phyloP scores from a whole-genome alignment of 352 stramenopile genomes.

The Phytophthora foliorum region DNA sequence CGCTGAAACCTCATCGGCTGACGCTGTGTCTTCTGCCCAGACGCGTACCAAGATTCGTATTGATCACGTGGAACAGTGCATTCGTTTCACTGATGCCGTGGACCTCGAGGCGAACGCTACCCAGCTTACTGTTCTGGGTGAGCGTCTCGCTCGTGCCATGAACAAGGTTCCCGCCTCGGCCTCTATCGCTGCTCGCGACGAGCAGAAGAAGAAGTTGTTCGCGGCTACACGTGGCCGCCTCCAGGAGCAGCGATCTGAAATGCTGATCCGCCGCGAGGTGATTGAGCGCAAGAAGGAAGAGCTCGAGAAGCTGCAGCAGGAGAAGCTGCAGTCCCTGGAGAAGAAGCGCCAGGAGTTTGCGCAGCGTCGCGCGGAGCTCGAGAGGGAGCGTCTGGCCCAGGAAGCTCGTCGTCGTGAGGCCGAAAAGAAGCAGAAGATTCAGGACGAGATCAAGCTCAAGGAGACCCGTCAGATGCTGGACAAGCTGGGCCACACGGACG shows the following conservation, averaged over 20 bases:
- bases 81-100: constrained; percentile 85
- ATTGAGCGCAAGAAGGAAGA: constrained; percentile 99
- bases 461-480: constrained; percentile 88
- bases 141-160: constrained; percentile 72
- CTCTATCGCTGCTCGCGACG: constrained; percentile 18
- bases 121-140: constrained; percentile 77
- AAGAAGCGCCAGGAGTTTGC: constrained; percentile 86
- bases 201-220: constrained; percentile 77
- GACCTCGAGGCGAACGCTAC: constrained; percentile 83
- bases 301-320: constrained; percentile 94
- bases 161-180: constrained; percentile 51
- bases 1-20: constrained; percentile 64
- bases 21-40: constrained; percentile 51
- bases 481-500: constrained; percentile 79
- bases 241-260: constrained; percentile 81
- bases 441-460: constrained; percentile 95
- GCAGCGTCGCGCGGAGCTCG: constrained; percentile 72
- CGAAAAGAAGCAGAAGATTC: constrained; percentile 97
- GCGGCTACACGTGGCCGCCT: constrained; percentile 70
- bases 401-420: constrained; percentile 90
- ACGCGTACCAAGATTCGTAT: constrained; percentile 84
- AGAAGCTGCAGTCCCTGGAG: constrained; percentile 90
- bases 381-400: constrained; percentile 77
- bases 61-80: constrained; percentile 86
- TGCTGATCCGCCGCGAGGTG: constrained; percentile 92